Evolutionary conservation across 2,329 filamentous ascomycete species (phyloP).

Genomic region (Fusarium sp.): DNA sequence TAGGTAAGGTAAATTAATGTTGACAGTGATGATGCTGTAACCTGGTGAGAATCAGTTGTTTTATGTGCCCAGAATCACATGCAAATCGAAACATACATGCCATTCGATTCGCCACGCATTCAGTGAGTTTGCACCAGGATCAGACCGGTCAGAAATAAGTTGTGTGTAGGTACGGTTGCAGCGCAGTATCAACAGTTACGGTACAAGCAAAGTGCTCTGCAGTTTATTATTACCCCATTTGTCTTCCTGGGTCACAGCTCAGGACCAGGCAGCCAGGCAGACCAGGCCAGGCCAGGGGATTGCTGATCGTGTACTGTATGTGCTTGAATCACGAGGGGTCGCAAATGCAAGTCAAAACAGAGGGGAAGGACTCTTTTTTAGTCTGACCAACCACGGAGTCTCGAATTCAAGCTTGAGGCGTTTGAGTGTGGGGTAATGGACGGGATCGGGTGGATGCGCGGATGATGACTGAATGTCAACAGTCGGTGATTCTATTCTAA

Average conservation of each 20-base stretch:
- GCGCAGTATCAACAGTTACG: constrained; percentile 1
- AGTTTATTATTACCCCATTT: background rate
- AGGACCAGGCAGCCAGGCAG: too few species aligned
- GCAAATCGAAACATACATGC: constrained; percentile 32
- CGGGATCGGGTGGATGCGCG: constrained; percentile 12
- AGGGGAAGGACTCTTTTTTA: background rate
- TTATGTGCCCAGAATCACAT: constrained; percentile 42
- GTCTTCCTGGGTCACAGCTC: constrained; percentile 1
- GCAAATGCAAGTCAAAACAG: constrained; percentile 30
- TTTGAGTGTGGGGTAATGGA: constrained; percentile 30
- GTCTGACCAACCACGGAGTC: constrained; percentile 37
- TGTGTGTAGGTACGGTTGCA: constrained; percentile 1
- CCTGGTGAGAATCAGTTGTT: constrained; percentile 6
- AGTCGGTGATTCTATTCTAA: background rate
- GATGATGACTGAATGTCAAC: constrained; percentile 18
- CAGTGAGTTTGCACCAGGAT: constrained; percentile 5
- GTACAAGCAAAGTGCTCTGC: background rate
- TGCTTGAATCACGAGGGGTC: constrained; percentile 36
- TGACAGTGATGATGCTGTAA: background rate
- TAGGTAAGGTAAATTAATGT: constrained; percentile 22
- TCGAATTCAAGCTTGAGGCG: constrained; percentile 35
- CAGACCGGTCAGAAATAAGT: constrained; percentile 2
- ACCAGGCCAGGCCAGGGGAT: background rate
- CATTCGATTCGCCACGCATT: constrained; percentile 23
- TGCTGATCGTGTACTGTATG: constrained; percentile 17